phyloP scores from a whole-genome alignment of 2,329 filamentous ascomycete species.

The Fusarium palustre region DNA sequence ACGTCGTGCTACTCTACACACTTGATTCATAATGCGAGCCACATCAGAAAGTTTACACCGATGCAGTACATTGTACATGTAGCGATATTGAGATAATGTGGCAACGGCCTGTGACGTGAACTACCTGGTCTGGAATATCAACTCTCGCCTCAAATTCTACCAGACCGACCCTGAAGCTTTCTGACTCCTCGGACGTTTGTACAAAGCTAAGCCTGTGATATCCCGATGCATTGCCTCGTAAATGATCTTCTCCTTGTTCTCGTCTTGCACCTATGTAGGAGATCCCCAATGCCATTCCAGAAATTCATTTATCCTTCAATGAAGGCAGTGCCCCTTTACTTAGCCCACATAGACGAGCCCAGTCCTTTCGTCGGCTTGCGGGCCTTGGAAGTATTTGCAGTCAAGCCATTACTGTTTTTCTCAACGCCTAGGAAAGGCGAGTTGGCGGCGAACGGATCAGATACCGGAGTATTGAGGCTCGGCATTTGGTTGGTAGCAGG shows the following conservation, averaged over 20 bases:
- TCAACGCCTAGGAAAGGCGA: too few species aligned
- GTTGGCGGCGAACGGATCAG: too few species aligned
- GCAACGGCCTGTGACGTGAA: background rate
- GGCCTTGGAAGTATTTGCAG: background rate
- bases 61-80: background rate
- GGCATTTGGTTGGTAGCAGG: too few species aligned
- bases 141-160: background rate
- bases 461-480: too few species aligned
- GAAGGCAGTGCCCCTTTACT: background rate
- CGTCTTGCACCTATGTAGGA: conserved; percentile 1
- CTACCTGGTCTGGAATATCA: background rate
- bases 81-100: background rate
- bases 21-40: background rate
- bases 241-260: background rate
- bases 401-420: too few species aligned
- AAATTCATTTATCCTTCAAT: background rate
- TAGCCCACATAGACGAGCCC: conserved; percentile 42
- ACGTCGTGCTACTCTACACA: background rate
- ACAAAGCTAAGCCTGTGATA: background rate
- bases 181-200: background rate
- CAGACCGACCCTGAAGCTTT: background rate
- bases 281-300: background rate
- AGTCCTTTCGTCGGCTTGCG: conserved; percentile 35
- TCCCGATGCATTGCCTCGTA: background rate
- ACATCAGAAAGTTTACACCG: background rate